Conservation (phyloP, 345 rosid genomes). For the Linum tenue region DNA sequence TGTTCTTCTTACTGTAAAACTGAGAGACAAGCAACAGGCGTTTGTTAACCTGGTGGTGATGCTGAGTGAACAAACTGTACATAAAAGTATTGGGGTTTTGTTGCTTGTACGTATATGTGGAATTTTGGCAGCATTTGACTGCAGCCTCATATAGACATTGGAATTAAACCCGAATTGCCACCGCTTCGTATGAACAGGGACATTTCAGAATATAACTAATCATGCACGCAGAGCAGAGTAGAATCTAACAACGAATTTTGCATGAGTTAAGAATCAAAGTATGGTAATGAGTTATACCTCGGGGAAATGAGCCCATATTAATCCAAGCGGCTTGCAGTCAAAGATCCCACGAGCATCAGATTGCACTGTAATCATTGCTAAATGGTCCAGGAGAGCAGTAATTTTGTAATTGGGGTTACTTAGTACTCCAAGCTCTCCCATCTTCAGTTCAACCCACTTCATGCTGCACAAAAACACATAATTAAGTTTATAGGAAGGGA, state of each 20-base stretch:
- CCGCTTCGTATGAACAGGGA: no score
- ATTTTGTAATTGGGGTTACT: conserved; percentile 81
- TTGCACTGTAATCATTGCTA: conserved; percentile 93
- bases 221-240: no score
- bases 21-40: conserved; percentile 19
- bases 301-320: conserved; percentile 84
- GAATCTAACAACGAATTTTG: no score
- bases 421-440: conserved; percentile 93
- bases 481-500: not conserved
- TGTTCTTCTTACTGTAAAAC: conserved; percentile 71
- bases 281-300: conserved; percentile 36
- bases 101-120: no score
- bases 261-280: no score
- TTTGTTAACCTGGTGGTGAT: conserved; percentile 4
- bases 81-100: no score
- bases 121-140: no score
- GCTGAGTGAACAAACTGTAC: not conserved
- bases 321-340: conserved; percentile 89
- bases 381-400: conserved; percentile 84
- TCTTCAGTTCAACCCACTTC: conserved; percentile 98
- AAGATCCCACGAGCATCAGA: conserved; percentile 77
- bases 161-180: no score
- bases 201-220: no score
- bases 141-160: no score
- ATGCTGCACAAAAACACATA: conserved; percentile 40